phyloP scores from a whole-genome alignment of 2,329 filamentous ascomycete species.

The Claviceps pusilla region DNA sequence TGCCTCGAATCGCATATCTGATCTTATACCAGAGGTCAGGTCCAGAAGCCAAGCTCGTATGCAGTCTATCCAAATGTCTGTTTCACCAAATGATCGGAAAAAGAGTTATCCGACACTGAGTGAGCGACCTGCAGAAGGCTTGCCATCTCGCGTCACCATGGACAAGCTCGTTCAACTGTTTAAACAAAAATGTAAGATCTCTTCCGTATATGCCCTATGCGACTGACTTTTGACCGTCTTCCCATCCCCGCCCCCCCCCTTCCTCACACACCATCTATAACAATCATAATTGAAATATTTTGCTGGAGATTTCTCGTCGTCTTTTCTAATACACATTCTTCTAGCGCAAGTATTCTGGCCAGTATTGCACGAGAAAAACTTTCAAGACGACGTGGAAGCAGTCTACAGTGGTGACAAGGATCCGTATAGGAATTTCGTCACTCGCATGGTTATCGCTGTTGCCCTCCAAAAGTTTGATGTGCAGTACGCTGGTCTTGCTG shows the following conservation, averaged over 20 bases:
- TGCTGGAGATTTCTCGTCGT: too few relatives aligned
- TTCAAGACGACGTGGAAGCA: conserved; percentile 60
- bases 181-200: conserved; percentile 56
- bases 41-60: conserved; percentile 39
- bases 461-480: conserved; percentile 84
- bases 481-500: conserved; percentile 81
- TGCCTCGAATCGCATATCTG: conserved; percentile 77
- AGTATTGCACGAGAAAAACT: conserved; percentile 67
- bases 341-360: conserved; percentile 79
- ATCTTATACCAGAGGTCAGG: conserved; percentile 66
- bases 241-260: too few relatives aligned
- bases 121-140: conserved; percentile 57
- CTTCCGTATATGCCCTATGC: neutral
- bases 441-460: conserved; percentile 86
- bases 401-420: conserved; percentile 66
- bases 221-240: too few relatives aligned
- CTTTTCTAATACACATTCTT: neutral
- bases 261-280: too few relatives aligned
- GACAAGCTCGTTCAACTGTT: conserved; percentile 74
- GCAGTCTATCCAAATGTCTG: conserved; percentile 44
- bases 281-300: neutral
- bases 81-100: conserved; percentile 42
- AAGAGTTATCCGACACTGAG: conserved; percentile 89
- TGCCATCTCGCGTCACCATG: conserved; percentile 61
- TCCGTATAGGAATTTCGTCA: conserved; percentile 72